Evolutionary conservation across 2,329 filamentous ascomycete species (phyloP).

Genomic region (Curvularia sp.): DNA sequence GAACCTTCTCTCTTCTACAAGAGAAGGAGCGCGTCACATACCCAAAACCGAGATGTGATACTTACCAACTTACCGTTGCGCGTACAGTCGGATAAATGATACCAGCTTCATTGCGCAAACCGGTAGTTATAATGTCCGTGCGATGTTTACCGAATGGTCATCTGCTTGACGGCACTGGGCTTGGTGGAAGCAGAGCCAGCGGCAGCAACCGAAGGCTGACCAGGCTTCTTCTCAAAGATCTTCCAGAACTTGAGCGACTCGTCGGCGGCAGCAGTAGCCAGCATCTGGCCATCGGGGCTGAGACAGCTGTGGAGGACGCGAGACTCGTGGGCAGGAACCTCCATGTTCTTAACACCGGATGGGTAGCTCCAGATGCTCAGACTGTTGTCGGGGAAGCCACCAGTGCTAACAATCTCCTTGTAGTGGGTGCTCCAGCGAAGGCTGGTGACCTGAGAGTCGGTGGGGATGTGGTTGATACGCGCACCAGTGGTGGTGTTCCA

Average conservation of each 20-base stretch:
- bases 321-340: slow-evolving; percentile 97
- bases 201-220: slow-evolving; percentile 68
- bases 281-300: slow-evolving; percentile 96
- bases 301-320: slow-evolving; percentile 95
- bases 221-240: slow-evolving; percentile 98
- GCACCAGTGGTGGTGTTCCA: slow-evolving; percentile 99
- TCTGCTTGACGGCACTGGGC: slow-evolving; percentile 86
- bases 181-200: slow-evolving; percentile 76
- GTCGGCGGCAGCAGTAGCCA: slow-evolving; percentile 93
- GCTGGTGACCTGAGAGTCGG: slow-evolving; percentile 94
- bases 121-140: slow-evolving; percentile 30
- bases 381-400: slow-evolving; percentile 98
- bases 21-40: slow-evolving; percentile 48
- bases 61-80: slow-evolving; percentile 54
- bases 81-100: slow-evolving; percentile 46
- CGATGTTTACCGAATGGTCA: slow-evolving; percentile 66
- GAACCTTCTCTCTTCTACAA: slow-evolving; percentile 26
- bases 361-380: slow-evolving; percentile 99
- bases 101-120: slow-evolving; percentile 49
- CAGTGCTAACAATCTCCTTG: slow-evolving; percentile 97
- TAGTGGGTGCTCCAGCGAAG: slow-evolving; percentile 96
- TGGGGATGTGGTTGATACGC: slow-evolving; percentile 98
- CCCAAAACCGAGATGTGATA: slow-evolving; percentile 50
- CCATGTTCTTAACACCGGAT: slow-evolving; percentile 93
- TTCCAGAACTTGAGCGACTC: slow-evolving; percentile 99